These are phyloP conservation scores for Scheffersomyces ergatensis DNA, from an alignment of 805 yeast genomes.

Conservation along the genomic window DNA sequence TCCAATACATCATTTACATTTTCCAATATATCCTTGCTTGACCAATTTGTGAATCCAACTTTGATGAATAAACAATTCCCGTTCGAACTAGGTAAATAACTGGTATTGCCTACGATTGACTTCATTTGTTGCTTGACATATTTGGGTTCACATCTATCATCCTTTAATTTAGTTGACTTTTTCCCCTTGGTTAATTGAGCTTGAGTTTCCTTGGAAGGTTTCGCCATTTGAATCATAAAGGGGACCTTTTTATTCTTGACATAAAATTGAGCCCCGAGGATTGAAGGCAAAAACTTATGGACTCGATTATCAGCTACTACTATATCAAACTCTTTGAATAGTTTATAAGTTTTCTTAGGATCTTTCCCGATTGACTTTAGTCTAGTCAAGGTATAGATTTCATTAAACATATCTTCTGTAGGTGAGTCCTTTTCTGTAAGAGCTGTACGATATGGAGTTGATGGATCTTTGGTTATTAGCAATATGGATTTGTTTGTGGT, in stretches of 20 bases:
- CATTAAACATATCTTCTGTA: slow-evolving; percentile 61
- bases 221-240: slow-evolving; percentile 60
- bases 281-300: slow-evolving; percentile 54
- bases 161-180: slow-evolving; percentile 44
- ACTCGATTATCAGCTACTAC: slow-evolving; percentile 70
- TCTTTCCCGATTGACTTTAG: slow-evolving; percentile 46
- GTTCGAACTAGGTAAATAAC: slow-evolving; percentile 53
- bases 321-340: slow-evolving; percentile 62
- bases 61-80: slow-evolving; percentile 62
- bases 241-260: slow-evolving; percentile 67
- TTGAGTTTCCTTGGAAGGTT: slow-evolving; percentile 26
- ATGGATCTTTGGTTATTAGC: slow-evolving; percentile 74
- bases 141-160: slow-evolving; percentile 62
- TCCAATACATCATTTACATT: slow-evolving; percentile 52
- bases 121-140: slow-evolving; percentile 64
- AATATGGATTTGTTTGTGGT: slow-evolving; percentile 51
- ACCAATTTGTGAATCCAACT: slow-evolving; percentile 56
- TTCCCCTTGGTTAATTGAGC: slow-evolving; percentile 28
- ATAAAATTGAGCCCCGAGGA: slow-evolving; percentile 62
- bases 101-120: slow-evolving; percentile 62
- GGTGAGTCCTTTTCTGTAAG: slow-evolving; percentile 48
- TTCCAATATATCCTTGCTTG: slow-evolving; percentile 38
- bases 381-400: slow-evolving; percentile 58
- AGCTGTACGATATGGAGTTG: slow-evolving; percentile 50
- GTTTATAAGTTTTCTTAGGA: slow-evolving; percentile 43